Base-by-base conservation (phyloP, 2,329 filamentous ascomycete species). In the Colletotrichum incanum region DNA sequence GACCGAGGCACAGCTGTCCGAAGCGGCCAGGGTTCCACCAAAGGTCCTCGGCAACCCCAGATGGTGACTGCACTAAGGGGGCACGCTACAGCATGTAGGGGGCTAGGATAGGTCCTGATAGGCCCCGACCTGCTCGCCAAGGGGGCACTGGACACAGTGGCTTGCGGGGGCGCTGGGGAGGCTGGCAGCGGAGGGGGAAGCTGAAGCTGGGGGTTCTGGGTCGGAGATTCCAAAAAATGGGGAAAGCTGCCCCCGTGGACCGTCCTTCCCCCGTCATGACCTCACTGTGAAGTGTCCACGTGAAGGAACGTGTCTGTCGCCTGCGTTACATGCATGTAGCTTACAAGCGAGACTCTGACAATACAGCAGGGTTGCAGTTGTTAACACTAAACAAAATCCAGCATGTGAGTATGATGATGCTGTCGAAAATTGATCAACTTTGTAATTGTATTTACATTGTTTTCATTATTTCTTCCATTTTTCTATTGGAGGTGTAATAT, bases 31-130 rank as follows among this genome's bases (percentile, higher is more conserved):
- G 69, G 65, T 55, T 47, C 62, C 59, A 50, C 41, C 66, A 64
- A 65, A 70, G 39, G 68, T 55, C 71, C 71, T 73, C 71, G 71
- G 71, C 26, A 67, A 73, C 71, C 71, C 71, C 67, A 71, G 71
- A 71, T 49, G 28, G 45, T 26, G 37, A 50, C 58, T 59, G 52
- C 59, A 49, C 69, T 59, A 63, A 63, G 28, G 50, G 52, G 65
- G 49, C 16, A 11, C 55, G 16, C 60, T 47, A 47, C 26, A 60
- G 70, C 66, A 54, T 39, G 54, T 49, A 23, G 58, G 37, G 49
- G 23, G 20, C 16, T 14, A 45, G 69, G 65, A 69, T 69, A 69
- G 60, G 31, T 9, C 18, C 37, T 64, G 65, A 49, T 41, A 43
- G 65, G 65, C 39, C 28, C 37, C 37, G 31, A 20, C 18, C 11